Evolutionary conservation across 2,329 filamentous ascomycete genomes (phyloP), one percentile per base, ranked within the genome.

Genomic region (Zymoseptoria brevis): DNA sequence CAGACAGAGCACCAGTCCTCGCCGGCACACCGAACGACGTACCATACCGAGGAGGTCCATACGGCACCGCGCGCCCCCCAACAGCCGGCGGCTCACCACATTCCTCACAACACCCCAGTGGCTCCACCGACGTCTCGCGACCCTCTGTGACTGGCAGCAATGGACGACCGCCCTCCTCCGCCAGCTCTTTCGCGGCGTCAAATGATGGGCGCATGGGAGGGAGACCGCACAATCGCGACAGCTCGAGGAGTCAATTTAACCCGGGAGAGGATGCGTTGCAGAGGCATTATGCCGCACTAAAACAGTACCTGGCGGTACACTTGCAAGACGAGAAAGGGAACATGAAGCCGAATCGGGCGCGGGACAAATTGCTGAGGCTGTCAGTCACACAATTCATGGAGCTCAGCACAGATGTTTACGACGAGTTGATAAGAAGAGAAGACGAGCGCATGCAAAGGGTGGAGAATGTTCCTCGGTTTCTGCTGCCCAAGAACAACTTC

Each of bases 341-440:
- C 63, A 83, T 85, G 54, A 87, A 87, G 55, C 87, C 90, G 26
- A 96, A 95, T 75, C 88, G 92, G 75, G 94, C 94, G 58, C 87
- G 92, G 70, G 94, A 97, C 75, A 99, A 99, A 80, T 81, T 97
- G 59, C 81, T 96, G 61, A 86, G 93, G 60, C 82, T 99, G 55
- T 96, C 92, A 0, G 81, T 88, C 1, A 90, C 96, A 26, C 94
- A 99, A 74, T 97, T 99, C 74, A 90, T 96, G 75, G 94, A 99
- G 77, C 82, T 99, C 63, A 96, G 92, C 75, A 97, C 93, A 59
- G 94, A 99, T 76, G 93, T 99, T 49, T 97, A 89, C 76, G 94
- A 99, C 75, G 94, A 99, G 76, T 80, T 97, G 65, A 81, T 95
- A 66, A 87, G 94, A 60, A 85, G 94, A 64, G 92, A 97, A 74